Evolutionary conservation across 768 basidiomycete species (phyloP), one percentile per base, ranked within the genome.

Genomic region (Tubosaeta brunneosetosa): DNA sequence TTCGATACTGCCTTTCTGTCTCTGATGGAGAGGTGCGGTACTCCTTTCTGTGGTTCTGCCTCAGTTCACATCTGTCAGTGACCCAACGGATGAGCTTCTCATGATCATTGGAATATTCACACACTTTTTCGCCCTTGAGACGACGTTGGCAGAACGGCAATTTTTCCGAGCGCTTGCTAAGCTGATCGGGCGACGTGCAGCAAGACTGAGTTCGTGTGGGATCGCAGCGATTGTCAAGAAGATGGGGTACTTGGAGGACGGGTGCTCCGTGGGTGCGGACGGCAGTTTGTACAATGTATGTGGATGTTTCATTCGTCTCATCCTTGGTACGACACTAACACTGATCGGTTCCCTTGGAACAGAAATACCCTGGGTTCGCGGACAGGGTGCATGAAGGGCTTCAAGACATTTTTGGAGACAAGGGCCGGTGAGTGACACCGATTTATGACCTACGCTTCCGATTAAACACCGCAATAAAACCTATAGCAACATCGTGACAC

Each of bases 351-450:
- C 31, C 1, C 4, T 32, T 13, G 48, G n/a, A 6, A 17, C 53
- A 97, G 93, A 97, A 97, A 91, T 98, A 98, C 72, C 97, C 97
- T 31, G 84, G 88, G 36, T 99, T 98, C 66, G 82, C 94, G 34
- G 91, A 97, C 58, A 78, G 93, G 53, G 85, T 98, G 51, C 92
- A 97, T 60, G 86, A 94, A 66, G 97, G 94, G 13, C 72, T 99
- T 53, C 79, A 86, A 38, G 97, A 98, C 65, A 86, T 99, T 55
- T 97, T 98, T 65, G 97, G 97, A 12, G 94, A 97, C 59, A 92
- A 91, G 76, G 97, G 94, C 65, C 81, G 84, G 89, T 90, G 59
- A 61, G 88, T 13, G 36, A 47, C 11, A 26, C 38, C 31, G 1
- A 32, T 19, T 4, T 40, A 47, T 57, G 53, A 55, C 33, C 13